Evolutionary conservation across 176 grass and related monocot genomes (phyloP).

Genomic region (Avena atlantica): DNA sequence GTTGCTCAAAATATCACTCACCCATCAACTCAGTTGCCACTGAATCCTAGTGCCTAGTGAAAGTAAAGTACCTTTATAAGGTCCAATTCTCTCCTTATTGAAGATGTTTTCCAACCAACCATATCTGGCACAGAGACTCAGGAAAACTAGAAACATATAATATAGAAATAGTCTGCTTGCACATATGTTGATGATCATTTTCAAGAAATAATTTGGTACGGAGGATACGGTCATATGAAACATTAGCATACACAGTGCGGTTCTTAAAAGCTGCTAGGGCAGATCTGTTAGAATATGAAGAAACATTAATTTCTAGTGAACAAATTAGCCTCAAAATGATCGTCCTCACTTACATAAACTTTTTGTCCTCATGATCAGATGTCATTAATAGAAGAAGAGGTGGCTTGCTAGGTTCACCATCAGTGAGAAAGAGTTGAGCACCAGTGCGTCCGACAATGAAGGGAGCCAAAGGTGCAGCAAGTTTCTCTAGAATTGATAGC

Average conservation of each 20-base stretch:
- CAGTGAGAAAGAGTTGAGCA: conserved; percentile 80
- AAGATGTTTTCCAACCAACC: conserved; percentile 96
- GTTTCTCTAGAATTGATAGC: conserved; percentile 75
- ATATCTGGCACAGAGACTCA: conserved; percentile 68
- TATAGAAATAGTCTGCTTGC: neutral
- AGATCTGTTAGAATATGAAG: conserved; percentile 54
- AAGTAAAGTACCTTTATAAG: conserved; percentile 67
- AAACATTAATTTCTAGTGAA: conserved; percentile 23
- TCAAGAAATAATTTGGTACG: neutral
- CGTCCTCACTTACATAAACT: conserved; percentile 63
- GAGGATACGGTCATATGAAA: conserved; percentile 94
- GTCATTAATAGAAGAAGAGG: conserved; percentile 78
- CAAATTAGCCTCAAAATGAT: conserved; percentile 18
- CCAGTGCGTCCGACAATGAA: conserved; percentile 78
- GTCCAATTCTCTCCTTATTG: conserved; percentile 78
- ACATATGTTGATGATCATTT: conserved; percentile 3
- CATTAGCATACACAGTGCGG: conserved; percentile 78
- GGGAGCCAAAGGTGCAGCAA: conserved; percentile 79
- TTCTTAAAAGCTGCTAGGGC: conserved; percentile 77
- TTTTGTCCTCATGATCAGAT: conserved; percentile 70
- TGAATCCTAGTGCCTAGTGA: neutral
- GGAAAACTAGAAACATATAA: conserved; percentile 48
- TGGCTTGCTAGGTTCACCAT: conserved; percentile 77
- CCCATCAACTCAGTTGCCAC: neutral
- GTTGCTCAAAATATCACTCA: neutral